Base-by-base conservation (phyloP, 129 eudicot genomes). In the Centrapalus pauciflorus region DNA sequence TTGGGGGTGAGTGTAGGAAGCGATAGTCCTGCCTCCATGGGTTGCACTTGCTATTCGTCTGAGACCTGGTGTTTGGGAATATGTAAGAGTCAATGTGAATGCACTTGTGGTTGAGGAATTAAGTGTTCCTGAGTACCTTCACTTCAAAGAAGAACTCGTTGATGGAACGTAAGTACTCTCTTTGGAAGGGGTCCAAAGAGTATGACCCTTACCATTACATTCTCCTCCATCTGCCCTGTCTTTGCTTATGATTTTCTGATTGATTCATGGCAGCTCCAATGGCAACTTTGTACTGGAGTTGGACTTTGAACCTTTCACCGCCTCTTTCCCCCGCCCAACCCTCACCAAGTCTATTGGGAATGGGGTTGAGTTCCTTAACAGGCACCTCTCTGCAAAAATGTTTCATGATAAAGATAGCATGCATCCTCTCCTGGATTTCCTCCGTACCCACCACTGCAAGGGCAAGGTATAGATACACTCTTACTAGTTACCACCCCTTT, bases 371-470 rank as follows among this genome's bases (percentile, higher is more conserved):
- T 89, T 94, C 62, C 99, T 94, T 69, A 89, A 89, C 79, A 65
- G 99, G 61, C 96, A 94, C 46, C 95, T 94, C 51, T 94, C 99
- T 33, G 97, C 99, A 5, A 89, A 94, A 52, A 89, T 94, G 99
- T 94, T 94, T 55, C 99, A 89, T 64, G 93, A 87, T 82, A 94
- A 71, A 76, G 99, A 94, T 12, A 94, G 97, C 90, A 76, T 89
- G 99, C 75, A 77, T 21, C 99, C 99, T 21, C 90, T 94, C 14
- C 88, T 94, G 3, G 97, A 89, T 60, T 94, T 89, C 62, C 97
- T 94, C 55, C 82, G 95, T 5, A 68, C 66, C 30, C 95, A 89
- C 76, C 54, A 87, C 65, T 80, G 69, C 88, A 86, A 89, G 82
- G 99, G 92, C 61, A 94, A 84, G 97, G 97, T 86, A 75, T 21